Evolutionary conservation across 345 rosid genomes (phyloP), one percentile per base, ranked within the genome.

Genomic region (Eucalyptus polyanthemos): DNA sequence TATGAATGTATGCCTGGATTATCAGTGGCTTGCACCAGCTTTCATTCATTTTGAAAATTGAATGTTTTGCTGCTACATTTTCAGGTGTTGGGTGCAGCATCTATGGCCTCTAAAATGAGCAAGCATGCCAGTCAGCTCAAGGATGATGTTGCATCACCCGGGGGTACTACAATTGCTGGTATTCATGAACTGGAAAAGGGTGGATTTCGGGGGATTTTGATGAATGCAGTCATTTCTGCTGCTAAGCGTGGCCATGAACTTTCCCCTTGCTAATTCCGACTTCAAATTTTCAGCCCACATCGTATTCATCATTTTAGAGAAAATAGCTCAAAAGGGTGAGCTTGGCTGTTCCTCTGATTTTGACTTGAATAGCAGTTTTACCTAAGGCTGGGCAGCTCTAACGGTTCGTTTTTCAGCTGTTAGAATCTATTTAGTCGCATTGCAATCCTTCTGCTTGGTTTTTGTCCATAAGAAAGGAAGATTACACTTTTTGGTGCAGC

Each of bases 221-320:
- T 96, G 99, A 96, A 98, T 91, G 99, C 97, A n/a, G 99, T 96
- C 88, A 94, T 94, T 45, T 96, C 95, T 86, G 98, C 99, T 89
- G 92, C 97, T 19, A 94, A 95, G 40, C 97, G 96, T 19, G 90
- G 98, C 93, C 88, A 85, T 50, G 97, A 95, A 88, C 96, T 98
- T 87, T 93, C 98, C 47, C 92, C 90, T 91, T 93, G 22, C 91
- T 96, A 91, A 90, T 56, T 31, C 58, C 11, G 50, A 65, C 85
- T 40, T 40, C 47, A 40, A 76, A 1, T 76, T 76, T 40, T 76
- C 85, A 40, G 85, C 2, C 47, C 85, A 11, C 47, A 21, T 21
- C 9, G 5, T 40, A 40, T 76, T 76, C 42, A 76, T 21, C 85
- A 21, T 22, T 76, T 21, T 42, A 11, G 85, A 40, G 81, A 37